These are phyloP conservation scores for Candida arabinofermentans DNA, from an alignment of 805 yeast species.

Conservation along the genomic window DNA sequence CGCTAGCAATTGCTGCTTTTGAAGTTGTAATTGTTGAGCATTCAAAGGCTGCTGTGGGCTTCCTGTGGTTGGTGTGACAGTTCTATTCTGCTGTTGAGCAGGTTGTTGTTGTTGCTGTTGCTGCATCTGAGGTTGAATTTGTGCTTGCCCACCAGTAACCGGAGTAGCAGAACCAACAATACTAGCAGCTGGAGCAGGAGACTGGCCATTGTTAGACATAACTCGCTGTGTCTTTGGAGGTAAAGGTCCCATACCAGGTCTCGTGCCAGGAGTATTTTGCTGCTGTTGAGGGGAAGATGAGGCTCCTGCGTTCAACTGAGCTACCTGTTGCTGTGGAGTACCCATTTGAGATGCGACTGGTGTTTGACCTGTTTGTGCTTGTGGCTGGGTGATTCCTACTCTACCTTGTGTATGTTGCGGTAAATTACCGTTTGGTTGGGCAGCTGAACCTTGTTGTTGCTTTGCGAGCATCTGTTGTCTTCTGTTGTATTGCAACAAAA, in stretches of 20 bases:
- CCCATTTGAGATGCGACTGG: slow-evolving; percentile 5
- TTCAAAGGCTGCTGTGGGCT: slow-evolving; percentile 10
- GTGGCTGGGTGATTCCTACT: slow-evolving; percentile 11
- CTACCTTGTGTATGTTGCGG: neutral
- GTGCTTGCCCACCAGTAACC: slow-evolving; percentile 11
- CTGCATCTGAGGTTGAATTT: slow-evolving; percentile 5
- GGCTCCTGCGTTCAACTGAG: slow-evolving; percentile 12
- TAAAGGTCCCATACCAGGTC: slow-evolving; percentile 23
- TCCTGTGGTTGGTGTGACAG: neutral
- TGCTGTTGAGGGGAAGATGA: slow-evolving; percentile 13
- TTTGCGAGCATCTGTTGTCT: slow-evolving; percentile 27
- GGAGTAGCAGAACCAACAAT: slow-evolving; percentile 4
- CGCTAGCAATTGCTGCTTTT: slow-evolving; percentile 28
- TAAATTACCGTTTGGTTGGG: slow-evolving; percentile 28
- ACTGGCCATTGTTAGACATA: slow-evolving; percentile 3
- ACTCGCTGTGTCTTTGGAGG: slow-evolving; percentile 5
- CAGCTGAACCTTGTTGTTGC: slow-evolving; percentile 25
- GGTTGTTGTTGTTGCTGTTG: neutral
- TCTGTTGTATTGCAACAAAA: slow-evolving; percentile 43
- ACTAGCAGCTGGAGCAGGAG: slow-evolving; percentile 3
- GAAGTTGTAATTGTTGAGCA: slow-evolving; percentile 23
- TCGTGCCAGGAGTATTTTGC: slow-evolving; percentile 16
- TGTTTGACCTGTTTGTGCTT: slow-evolving; percentile 10
- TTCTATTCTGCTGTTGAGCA: neutral
- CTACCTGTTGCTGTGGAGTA: slow-evolving; percentile 12